phyloP scores from a whole-genome alignment of 78 protist species.

The Chrysochromulina tobinii region DNA sequence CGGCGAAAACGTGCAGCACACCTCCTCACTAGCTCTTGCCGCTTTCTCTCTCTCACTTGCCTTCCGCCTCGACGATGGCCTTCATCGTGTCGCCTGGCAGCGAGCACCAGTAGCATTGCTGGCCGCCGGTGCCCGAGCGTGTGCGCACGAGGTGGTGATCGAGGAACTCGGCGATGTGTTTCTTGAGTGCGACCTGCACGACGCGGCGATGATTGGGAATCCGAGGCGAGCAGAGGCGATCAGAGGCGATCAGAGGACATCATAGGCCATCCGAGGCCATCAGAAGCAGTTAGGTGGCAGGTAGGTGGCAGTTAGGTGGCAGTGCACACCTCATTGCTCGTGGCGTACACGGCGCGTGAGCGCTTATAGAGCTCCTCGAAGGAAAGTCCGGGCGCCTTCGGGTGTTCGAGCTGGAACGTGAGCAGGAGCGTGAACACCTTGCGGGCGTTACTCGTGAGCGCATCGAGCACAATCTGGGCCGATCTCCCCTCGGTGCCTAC shows the following conservation, averaged over 20 bases:
- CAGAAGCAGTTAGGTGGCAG: no score
- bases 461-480: neutral
- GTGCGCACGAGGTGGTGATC: slow-evolving; percentile 5
- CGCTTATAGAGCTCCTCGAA: neutral
- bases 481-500: neutral
- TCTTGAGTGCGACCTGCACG: neutral
- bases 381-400: neutral
- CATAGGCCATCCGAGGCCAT: no score
- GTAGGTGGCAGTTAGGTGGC: no score
- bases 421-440: neutral
- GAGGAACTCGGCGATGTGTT: neutral
- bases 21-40: no score
- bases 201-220: neutral
- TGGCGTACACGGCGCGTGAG: neutral
- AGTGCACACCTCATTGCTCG: no score
- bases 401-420: neutral
- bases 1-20: no score
- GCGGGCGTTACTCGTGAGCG: neutral
- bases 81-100: neutral
- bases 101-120: neutral
- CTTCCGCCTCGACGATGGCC: neutral
- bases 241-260: no score
- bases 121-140: neutral
- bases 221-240: no score
- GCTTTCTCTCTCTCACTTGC: no score